These are phyloP conservation scores for Monosporozyma servazzii DNA, from an alignment of 805 yeast species.

Conservation along the genomic window DNA sequence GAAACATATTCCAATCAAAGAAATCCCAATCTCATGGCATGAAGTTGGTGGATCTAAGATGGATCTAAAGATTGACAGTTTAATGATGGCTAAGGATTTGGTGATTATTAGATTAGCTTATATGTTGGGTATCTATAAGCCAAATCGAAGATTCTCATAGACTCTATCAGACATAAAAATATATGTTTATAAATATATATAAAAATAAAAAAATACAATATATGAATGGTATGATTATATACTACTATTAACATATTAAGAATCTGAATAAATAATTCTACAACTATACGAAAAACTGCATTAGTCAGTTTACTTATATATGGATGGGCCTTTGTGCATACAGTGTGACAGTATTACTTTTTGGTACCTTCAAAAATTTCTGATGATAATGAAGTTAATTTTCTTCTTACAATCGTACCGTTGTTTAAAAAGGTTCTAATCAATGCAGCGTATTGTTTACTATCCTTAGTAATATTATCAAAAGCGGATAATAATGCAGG, in stretches of 20 bases:
- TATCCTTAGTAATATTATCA: constrained; percentile 35
- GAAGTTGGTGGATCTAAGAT: constrained; percentile 94
- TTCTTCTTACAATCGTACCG: constrained; percentile 39
- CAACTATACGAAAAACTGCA: neutral
- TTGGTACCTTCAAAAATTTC: constrained; percentile 32
- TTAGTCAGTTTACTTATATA: neutral
- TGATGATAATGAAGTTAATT: constrained; percentile 26
- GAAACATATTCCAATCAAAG: constrained; percentile 57
- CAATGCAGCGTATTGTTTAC: constrained; percentile 49
- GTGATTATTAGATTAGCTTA: constrained; percentile 87
- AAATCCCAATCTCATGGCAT: constrained; percentile 90
- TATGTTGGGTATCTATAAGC: constrained; percentile 67
- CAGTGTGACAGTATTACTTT: constrained; percentile 9
- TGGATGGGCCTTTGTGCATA: neutral
- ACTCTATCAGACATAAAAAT: neutral
- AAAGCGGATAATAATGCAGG: constrained; percentile 34
- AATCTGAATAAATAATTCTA: neutral
- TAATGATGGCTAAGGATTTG: constrained; percentile 88
- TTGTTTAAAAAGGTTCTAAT: constrained; percentile 51
- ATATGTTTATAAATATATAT: neutral
- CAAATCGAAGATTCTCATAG: constrained; percentile 11
- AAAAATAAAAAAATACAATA: neutral
- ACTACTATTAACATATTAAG: neutral
- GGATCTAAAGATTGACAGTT: constrained; percentile 81
- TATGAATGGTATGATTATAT: neutral